Percentiles rank a stretch among this genome's conserved stretches.
phyloP scores from a whole-genome alignment of 2,329 filamentous ascomycete genomes.

The Talaromyces amestolkiae region DNA sequence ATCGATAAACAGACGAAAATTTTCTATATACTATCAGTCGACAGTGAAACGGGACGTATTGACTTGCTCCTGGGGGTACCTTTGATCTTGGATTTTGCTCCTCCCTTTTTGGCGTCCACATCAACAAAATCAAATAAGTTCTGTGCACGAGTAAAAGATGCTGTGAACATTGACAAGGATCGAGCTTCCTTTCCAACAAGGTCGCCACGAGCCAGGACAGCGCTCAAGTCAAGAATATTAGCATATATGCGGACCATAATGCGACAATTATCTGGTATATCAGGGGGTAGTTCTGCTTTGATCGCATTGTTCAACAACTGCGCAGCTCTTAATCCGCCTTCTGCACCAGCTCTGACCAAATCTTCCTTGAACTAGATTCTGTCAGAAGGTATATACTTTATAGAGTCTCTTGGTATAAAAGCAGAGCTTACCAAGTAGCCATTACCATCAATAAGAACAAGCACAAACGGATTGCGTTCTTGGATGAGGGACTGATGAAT shows the following conservation, averaged over 20 bases:
- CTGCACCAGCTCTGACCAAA: not conserved
- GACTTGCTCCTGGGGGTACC: not conserved
- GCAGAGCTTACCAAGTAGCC: not conserved
- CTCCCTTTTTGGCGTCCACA: not conserved
- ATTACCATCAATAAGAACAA: not conserved
- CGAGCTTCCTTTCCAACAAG: not conserved
- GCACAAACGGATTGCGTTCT: not conserved
- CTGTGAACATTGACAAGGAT: not conserved
- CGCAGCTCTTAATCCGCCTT: not conserved
- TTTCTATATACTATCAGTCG: conserved; percentile 25
- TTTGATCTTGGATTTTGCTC: not conserved
- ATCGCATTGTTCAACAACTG: not conserved
- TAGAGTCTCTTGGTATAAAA: not conserved
- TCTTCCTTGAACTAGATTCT: not conserved
- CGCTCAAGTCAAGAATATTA: not conserved
- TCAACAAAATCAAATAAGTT: conserved; percentile 1
- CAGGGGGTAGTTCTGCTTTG: not conserved
- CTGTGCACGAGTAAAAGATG: not conserved
- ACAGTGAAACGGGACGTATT: not conserved
- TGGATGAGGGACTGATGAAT: not conserved
- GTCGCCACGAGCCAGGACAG: not conserved
- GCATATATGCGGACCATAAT: conserved; percentile 3
- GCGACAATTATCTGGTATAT: not conserved
- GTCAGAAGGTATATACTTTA: not conserved
- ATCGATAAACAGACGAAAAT: conserved; percentile 52